Conservation (phyloP, 495 filamentous ascomycete species). For the Aspergillus sclerotiicarbonarius region DNA sequence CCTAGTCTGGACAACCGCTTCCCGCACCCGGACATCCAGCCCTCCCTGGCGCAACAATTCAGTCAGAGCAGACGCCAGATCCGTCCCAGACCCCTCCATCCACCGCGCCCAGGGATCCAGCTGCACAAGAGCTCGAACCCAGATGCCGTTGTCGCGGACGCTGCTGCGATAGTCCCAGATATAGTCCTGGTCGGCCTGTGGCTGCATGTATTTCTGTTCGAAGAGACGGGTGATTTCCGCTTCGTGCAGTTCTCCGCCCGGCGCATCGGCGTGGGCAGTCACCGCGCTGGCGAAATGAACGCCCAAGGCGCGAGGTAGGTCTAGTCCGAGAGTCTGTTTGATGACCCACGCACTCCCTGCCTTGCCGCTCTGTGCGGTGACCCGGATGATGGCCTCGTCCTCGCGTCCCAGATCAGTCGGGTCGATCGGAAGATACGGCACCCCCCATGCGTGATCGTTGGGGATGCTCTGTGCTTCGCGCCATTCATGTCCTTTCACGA, state of each 20-base stretch:
- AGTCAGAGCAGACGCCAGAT: background rate
- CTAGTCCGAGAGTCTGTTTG: constrained; percentile 67
- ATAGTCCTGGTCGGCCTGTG: no score
- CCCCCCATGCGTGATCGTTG: constrained; percentile 39
- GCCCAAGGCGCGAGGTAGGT: background rate
- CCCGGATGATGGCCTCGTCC: constrained; percentile 87
- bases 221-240: background rate
- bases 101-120: background rate
- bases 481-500: constrained; percentile 80
- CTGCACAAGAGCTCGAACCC: background rate
- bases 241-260: background rate
- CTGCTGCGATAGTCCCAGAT: no score
- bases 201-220: no score
- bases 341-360: constrained; percentile 72
- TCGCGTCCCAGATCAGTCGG: constrained; percentile 82
- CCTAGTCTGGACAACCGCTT: background rate
- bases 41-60: background rate
- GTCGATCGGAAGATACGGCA: constrained; percentile 86
- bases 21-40: background rate
- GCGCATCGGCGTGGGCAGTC: background rate
- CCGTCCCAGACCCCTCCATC: background rate
- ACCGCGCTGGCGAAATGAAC: background rate
- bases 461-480: constrained; percentile 54
- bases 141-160: background rate
- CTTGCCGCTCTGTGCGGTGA: constrained; percentile 88